phyloP scores from a whole-genome alignment of 176 grass and related monocot genomes.

The Oryza glumipatula region DNA sequence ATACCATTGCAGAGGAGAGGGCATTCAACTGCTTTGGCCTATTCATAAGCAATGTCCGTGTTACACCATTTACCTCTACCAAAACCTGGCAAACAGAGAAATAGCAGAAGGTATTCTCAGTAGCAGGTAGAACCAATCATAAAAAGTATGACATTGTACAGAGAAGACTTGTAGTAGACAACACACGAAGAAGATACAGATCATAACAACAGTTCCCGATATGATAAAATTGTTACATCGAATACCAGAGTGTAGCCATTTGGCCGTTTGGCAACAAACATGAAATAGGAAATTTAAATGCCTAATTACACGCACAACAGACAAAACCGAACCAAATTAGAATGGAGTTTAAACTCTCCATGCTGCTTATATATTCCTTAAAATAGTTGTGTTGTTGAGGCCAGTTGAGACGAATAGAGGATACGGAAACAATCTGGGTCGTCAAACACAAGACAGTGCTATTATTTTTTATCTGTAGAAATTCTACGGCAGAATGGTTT shows the following conservation, averaged over 20 bases:
- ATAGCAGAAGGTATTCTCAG: neutral
- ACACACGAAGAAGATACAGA: neutral
- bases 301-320: neutral
- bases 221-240: neutral
- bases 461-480: neutral
- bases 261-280: neutral
- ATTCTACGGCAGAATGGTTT: neutral
- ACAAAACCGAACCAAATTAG: neutral
- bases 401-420: neutral
- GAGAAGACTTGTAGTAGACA: neutral
- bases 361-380: neutral
- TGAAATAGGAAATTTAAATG: neutral
- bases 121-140: conserved; percentile 21
- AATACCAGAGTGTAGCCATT: neutral
- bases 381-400: too few species aligned
- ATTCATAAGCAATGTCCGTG: conserved; percentile 80
- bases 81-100: conserved; percentile 62
- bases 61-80: conserved; percentile 71
- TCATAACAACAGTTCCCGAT: neutral
- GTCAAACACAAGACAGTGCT: too few species aligned
- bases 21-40: conserved; percentile 90
- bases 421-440: neutral
- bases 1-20: conserved; percentile 78
- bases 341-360: neutral
- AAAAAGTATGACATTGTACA: neutral